These are phyloP conservation scores for Rubus idaeus DNA, from an alignment of 306 rosid species.

Conservation along the genomic window DNA sequence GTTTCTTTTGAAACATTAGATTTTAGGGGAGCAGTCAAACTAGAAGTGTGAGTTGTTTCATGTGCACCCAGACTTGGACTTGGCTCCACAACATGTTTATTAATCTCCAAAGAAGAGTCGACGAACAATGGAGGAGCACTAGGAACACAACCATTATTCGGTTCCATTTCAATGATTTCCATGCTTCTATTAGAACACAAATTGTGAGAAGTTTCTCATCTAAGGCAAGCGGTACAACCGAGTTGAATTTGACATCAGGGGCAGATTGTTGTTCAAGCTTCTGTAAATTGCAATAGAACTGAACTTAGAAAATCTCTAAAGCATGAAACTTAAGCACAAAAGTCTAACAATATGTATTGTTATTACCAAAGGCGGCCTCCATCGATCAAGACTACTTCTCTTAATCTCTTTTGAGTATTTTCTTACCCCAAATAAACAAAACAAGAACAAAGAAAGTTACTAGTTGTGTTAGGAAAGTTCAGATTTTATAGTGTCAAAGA, in stretches of 20 bases:
- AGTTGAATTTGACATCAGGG: neutral
- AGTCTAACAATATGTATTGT: neutral
- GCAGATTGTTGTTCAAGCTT: neutral
- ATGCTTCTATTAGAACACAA: neutral
- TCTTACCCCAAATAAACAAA: neutral
- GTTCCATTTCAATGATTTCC: neutral
- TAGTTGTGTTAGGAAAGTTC: neutral
- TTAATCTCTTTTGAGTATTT: neutral
- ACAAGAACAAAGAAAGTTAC: neutral
- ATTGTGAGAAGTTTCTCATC: neutral
- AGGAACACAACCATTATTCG: neutral
- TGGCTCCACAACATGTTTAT: neutral
- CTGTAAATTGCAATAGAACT: neutral
- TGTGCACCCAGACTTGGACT: constrained; percentile 1
- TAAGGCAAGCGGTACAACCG: constrained; percentile 15
- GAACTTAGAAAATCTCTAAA: neutral
- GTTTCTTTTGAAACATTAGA: constrained; percentile 8
- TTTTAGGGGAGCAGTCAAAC: neutral
- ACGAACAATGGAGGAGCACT: constrained; percentile 29
- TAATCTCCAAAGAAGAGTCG: constrained; percentile 2
- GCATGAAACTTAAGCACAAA: neutral
- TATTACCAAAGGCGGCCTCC: neutral
- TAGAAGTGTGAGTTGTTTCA: neutral
- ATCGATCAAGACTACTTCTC: neutral
- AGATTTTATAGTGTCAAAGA: neutral